Percentiles rank a stretch among this genome's conserved stretches.
Evolutionary conservation across 2,329 filamentous ascomycete genomes (phyloP).

Genomic region (Geosmithia putterillii): DNA sequence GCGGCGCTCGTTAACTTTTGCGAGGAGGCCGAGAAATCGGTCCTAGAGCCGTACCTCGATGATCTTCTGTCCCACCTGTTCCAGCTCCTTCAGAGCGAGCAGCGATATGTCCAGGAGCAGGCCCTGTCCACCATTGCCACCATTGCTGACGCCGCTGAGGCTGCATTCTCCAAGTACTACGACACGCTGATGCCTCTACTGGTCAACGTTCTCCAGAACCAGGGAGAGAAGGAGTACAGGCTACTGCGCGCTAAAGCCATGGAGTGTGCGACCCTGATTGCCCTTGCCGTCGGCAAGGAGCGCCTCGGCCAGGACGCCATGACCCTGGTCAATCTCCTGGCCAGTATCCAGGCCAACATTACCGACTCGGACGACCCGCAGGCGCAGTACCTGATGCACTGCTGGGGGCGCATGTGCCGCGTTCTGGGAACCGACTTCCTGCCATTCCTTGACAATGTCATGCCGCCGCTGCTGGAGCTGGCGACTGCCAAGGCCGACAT

Average conservation of each 20-base stretch:
- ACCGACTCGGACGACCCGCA: conserved; percentile 90
- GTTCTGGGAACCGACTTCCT: conserved; percentile 85
- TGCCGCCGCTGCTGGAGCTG: conserved; percentile 83
- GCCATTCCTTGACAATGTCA: conserved; percentile 83
- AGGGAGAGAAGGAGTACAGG: conserved; percentile 88
- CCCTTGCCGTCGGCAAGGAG: conserved; percentile 86
- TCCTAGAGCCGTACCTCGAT: conserved; percentile 87
- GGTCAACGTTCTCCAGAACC: conserved; percentile 76
- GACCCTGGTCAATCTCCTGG: conserved; percentile 76
- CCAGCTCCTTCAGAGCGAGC: conserved; percentile 76
- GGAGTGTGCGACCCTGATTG: conserved; percentile 96
- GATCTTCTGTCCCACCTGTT: conserved; percentile 76
- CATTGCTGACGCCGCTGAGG: conserved; percentile 95
- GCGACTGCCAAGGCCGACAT: conserved; percentile 95
- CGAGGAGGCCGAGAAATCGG: conserved; percentile 88
- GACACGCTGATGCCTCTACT: conserved; percentile 90
- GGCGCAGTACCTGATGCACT: conserved; percentile 93
- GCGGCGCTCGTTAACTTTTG: conserved; percentile 99
- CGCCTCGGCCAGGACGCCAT: conserved; percentile 81
- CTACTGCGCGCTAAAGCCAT: conserved; percentile 92
- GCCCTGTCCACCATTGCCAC: conserved; percentile 96
- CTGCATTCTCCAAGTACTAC: conserved; percentile 91
- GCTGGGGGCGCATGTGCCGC: conserved; percentile 97
- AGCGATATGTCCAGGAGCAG: conserved; percentile 96
- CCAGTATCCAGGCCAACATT: conserved; percentile 75